Base-by-base conservation (phyloP, 31 red algal genomes). In the Porphyra umbilicalis region DNA sequence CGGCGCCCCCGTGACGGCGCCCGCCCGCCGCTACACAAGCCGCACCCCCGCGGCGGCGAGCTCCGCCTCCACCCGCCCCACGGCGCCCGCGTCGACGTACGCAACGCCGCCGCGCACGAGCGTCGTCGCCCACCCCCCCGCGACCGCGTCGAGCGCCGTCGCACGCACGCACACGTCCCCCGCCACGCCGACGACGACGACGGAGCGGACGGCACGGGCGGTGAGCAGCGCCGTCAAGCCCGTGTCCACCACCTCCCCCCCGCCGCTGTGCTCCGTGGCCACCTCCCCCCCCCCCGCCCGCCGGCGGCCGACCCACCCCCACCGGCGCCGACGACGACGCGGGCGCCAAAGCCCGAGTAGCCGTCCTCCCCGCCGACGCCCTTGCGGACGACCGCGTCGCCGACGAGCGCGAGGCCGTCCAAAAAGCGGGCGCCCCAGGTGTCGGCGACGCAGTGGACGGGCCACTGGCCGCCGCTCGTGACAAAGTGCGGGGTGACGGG, bases 371-470 rank as follows among this genome's bases (percentile, higher is more conserved):
- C 46, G 78, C 88, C 82, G 75, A 68, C 88, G 34, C 88, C 93
- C 80, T 95, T 95, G 32, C 74, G 78, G 6, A 95, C 76, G 33
- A 82, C 57, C 38, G 68, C 86, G 16, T 29, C 36, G 10, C 67
- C 36, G 10, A 34, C 32, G 30, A 91, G 35, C 14, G 15, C 8
- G 40, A 95, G 76, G 4, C 38, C 85, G 6, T 38, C 36, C 10
- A 78, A 39, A 38, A 91, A 83, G 46, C 79, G 32, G 6, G 89
- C 93, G 0, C 94, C 94, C 16, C 35, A 25, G 16, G 87, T 88
- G 34, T 74, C 44, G 79, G 86, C 80, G 10, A 96, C 87, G 82
- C 94, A 96, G 83, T 96, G 94, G 57, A 84, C 87, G 30, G 94
- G 94, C 94, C 94, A 96, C 20, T 31, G 30, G n/a, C 37, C 67